Conservation (phyloP, 2,329 filamentous ascomycete species). For the Diaporthe sp. region DNA sequence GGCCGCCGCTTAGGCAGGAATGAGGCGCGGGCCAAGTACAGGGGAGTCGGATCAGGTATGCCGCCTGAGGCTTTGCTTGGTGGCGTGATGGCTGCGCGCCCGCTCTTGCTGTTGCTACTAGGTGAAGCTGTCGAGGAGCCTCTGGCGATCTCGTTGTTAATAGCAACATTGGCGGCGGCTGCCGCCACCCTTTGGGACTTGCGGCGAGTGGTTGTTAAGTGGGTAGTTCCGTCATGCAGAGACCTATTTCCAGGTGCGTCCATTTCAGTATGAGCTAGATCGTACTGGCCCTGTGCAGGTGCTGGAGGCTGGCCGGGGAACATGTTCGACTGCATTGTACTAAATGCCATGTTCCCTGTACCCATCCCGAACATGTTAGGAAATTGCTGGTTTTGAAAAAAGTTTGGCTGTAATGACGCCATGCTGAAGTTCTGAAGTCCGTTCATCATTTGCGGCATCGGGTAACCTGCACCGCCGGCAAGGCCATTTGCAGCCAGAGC, state of each 20-base stretch:
- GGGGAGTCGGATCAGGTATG: slow-evolving; percentile 67
- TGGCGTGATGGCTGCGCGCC: slow-evolving; percentile 40
- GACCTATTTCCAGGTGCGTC: background rate
- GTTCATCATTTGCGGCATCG: slow-evolving; percentile 17
- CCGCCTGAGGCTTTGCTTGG: slow-evolving; percentile 61
- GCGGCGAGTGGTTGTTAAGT: background rate
- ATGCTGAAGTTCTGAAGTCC: slow-evolving; percentile 18
- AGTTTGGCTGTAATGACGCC: slow-evolving; percentile 1
- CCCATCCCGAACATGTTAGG: background rate
- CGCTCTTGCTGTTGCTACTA: background rate
- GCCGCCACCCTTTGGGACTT: background rate
- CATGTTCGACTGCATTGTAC: slow-evolving; percentile 13
- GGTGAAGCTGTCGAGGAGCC: slow-evolving; percentile 4
- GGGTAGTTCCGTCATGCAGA: background rate
- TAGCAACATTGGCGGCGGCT: slow-evolving; percentile 50
- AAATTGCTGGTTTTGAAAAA: background rate
- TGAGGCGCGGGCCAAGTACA: slow-evolving; percentile 70
- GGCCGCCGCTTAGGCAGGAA: slow-evolving; percentile 52
- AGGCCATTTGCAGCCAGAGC: background rate
- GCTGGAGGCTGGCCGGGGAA: slow-evolving; percentile 13
- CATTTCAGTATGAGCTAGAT: background rate
- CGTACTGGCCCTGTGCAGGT: slow-evolving; percentile 12
- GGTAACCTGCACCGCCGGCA: background rate
- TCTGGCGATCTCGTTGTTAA: slow-evolving; percentile 36
- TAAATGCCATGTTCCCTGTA: slow-evolving; percentile 15